Base-by-base conservation (phyloP, 306 rosid genomes). In the Vicia sativa region DNA sequence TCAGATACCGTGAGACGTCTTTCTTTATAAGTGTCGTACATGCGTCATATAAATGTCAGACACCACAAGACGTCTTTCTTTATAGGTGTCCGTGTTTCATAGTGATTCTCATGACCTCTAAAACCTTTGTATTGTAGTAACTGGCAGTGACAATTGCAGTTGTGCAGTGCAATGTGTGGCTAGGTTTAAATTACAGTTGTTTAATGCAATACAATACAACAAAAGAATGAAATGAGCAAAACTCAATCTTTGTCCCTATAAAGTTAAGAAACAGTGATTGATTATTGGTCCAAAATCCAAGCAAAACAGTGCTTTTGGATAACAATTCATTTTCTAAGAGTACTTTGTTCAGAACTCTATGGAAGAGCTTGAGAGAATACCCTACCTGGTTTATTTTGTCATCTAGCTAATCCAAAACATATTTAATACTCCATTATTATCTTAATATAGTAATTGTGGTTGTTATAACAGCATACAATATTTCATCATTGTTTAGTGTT, bases 241-340 rank as follows among this genome's bases (percentile, higher is more conserved):
- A 61, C 58, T 29, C 25, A 13, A 21, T 25, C 39, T 49, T 43
- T 72, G 35, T 64, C 28, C 25, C 54, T 31, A 13, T 62, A 69
- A 63, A 54, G 67, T 41, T 62, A 7, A 39, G 11, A 38, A 59
- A 62, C 49, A 39, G 67, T 62, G 48, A 50, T 76, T 62, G 55
- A 0, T 12, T 26, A 26, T 56, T 41, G 42, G 61, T 44, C 18
- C 43, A 15, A 46, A 53, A 48, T 34, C 38, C 38, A 34, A 34
- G 38, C 38, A 34, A 34, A 78, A 81, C 77, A 6, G 65, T 49
- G 25, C 45, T 46, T 53, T 46, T 76, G 21, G 43, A 62, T 61
- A 66, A 14, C 62, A 29, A 49, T 45, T 29, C 74, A 39, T 63
- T 52, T 62, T 69, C 54, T 28, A 26, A 59, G 48, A 38, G 56